Percentiles rank a stretch among this genome's conserved stretches.
phyloP scores from a whole-genome alignment of 177 flowering plant species.

The Viscum album region DNA sequence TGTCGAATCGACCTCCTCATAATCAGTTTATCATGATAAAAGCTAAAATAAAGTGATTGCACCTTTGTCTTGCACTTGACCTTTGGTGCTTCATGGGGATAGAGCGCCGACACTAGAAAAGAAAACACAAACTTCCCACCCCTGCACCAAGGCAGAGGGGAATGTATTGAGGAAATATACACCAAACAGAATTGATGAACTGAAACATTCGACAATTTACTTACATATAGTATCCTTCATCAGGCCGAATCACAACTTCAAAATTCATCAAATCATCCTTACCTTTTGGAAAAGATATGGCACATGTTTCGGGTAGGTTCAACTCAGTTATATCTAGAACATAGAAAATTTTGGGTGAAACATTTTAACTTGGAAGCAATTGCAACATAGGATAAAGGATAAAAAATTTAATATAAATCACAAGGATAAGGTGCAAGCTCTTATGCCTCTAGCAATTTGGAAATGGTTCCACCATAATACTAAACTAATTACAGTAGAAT shows the following conservation, averaged over 20 bases:
- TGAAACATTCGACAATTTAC: too few relatives aligned
- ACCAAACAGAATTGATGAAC: too few relatives aligned
- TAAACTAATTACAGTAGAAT: too few relatives aligned
- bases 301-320: constrained; percentile 58
- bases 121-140: constrained; percentile 35
- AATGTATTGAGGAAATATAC: background rate
- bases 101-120: constrained; percentile 32
- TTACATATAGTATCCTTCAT: constrained; percentile 36
- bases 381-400: too few relatives aligned
- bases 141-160: constrained; percentile 16
- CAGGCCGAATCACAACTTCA: constrained; percentile 32
- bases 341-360: too few relatives aligned
- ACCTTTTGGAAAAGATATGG: constrained; percentile 62
- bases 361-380: too few relatives aligned
- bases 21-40: too few relatives aligned
- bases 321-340: constrained; percentile 58
- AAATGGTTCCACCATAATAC: too few relatives aligned
- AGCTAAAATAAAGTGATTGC: background rate
- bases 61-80: constrained; percentile 54
- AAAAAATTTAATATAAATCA: too few relatives aligned
- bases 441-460: too few relatives aligned
- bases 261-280: constrained; percentile 41
- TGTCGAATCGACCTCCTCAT: background rate
- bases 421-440: too few relatives aligned
- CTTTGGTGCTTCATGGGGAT: constrained; percentile 50